These are phyloP conservation scores for Curvularia sp. DNA, from an alignment of 2,329 filamentous ascomycete genomes.

Conservation along the genomic window DNA sequence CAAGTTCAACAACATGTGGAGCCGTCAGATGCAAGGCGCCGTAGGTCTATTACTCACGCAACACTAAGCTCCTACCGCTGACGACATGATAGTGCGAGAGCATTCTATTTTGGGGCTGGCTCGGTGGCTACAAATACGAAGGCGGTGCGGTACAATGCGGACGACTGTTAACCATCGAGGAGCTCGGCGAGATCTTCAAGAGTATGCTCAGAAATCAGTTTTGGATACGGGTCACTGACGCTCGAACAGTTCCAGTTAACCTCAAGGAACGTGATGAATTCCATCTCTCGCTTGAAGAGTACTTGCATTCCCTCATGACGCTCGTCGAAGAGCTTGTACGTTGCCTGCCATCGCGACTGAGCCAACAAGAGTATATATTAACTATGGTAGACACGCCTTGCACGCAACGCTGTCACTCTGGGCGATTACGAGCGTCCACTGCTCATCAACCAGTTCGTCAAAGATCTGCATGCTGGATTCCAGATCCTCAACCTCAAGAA, in stretches of 20 bases:
- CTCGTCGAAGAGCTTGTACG: constrained; percentile 86
- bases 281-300: constrained; percentile 97
- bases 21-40: constrained; percentile 80
- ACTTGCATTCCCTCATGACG: constrained; percentile 84
- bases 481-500: constrained; percentile 98
- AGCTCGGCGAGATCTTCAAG: constrained; percentile 79
- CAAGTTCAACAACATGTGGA: constrained; percentile 94
- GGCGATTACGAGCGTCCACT: constrained; percentile 87
- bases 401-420: constrained; percentile 91
- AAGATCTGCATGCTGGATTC: constrained; percentile 94
- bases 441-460: constrained; percentile 89
- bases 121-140: constrained; percentile 71
- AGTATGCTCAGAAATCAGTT: constrained; percentile 58
- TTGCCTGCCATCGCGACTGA: neutral
- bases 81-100: constrained; percentile 58
- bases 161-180: constrained; percentile 83
- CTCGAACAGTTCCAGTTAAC: constrained; percentile 79
- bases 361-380: neutral
- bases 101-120: constrained; percentile 73
- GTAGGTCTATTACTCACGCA: constrained; percentile 52
- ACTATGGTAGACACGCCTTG: constrained; percentile 71
- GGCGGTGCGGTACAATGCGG: constrained; percentile 63
- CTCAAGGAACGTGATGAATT: constrained; percentile 89
- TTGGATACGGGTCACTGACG: constrained; percentile 21
- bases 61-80: constrained; percentile 9